Percentiles rank a stretch among this genome's conserved stretches.
Conservation (phyloP, 345 rosid genomes). For the Dimocarpus longan region DNA sequence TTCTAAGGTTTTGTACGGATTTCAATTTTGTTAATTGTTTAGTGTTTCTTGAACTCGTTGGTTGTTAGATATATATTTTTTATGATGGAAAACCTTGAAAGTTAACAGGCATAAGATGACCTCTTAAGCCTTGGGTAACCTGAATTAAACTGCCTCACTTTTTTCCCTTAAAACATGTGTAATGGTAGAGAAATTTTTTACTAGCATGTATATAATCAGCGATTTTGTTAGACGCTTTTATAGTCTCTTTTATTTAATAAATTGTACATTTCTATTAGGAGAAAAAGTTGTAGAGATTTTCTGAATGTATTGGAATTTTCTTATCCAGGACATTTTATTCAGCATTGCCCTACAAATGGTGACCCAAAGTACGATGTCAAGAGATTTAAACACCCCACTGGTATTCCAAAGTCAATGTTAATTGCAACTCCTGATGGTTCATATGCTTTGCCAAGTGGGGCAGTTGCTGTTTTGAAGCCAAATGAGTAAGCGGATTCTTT, state of each 20-base stretch:
- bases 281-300: neutral
- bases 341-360: constrained; percentile 98
- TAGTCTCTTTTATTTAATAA: neutral
- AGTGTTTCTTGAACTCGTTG: neutral
- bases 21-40: too few species aligned
- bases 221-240: neutral
- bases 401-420: constrained; percentile 98
- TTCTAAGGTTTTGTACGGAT: neutral
- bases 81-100: neutral
- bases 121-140: neutral
- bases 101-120: neutral
- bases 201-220: neutral
- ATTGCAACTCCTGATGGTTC: constrained; percentile 96
- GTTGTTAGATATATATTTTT: too few species aligned
- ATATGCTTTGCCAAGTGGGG: constrained; percentile 96
- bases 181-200: neutral
- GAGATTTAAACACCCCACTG: constrained; percentile 94
- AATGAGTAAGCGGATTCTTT: constrained; percentile 68
- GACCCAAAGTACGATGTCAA: constrained; percentile 89
- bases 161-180: neutral
- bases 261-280: neutral
- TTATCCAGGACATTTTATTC: constrained; percentile 89
- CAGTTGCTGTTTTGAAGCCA: constrained; percentile 90
- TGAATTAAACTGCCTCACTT: neutral
- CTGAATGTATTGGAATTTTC: constrained; percentile 7